These are phyloP conservation scores for Solanum habrochaites DNA, from an alignment of 257 asterid genomes.

Conservation along the genomic window DNA sequence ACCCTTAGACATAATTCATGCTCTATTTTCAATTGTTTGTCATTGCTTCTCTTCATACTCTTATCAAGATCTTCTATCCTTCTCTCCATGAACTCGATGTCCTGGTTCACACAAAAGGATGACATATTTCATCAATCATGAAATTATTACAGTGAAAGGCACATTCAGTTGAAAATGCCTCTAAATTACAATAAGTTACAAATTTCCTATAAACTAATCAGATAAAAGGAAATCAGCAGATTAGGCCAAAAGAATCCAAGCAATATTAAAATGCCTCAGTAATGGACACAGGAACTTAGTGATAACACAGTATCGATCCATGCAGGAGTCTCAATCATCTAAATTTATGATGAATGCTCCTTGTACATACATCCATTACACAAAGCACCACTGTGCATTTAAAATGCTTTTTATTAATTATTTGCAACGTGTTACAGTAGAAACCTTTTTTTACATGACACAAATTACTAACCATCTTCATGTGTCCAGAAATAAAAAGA, in stretches of 20 bases:
- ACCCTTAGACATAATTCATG: constrained; percentile 81
- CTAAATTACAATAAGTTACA: not conserved
- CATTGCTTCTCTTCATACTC: constrained; percentile 99
- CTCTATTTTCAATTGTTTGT: constrained; percentile 88
- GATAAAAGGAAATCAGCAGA: not conserved
- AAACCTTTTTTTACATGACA: not conserved
- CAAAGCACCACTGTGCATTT: not conserved
- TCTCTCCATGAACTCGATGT: constrained; percentile 80
- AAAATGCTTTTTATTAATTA: not conserved
- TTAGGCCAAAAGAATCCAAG: not conserved
- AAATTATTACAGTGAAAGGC: not conserved
- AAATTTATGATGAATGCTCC: not conserved
- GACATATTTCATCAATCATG: constrained; percentile 8
- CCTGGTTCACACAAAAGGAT: constrained; percentile 32
- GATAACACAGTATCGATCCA: not conserved
- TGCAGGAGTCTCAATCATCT: not conserved
- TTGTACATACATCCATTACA: not conserved
- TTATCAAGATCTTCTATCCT: constrained; percentile 89
- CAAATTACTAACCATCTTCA: not conserved
- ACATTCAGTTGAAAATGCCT: not conserved
- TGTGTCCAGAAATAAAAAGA: not conserved
- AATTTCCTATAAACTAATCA: not conserved
- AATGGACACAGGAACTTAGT: not conserved
- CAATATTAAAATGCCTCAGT: not conserved
- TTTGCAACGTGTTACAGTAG: not conserved